Evolutionary conservation across 2,329 filamentous ascomycete species (phyloP), one percentile per base, ranked within the genome.

Genomic region (Trichoderma gracile): DNA sequence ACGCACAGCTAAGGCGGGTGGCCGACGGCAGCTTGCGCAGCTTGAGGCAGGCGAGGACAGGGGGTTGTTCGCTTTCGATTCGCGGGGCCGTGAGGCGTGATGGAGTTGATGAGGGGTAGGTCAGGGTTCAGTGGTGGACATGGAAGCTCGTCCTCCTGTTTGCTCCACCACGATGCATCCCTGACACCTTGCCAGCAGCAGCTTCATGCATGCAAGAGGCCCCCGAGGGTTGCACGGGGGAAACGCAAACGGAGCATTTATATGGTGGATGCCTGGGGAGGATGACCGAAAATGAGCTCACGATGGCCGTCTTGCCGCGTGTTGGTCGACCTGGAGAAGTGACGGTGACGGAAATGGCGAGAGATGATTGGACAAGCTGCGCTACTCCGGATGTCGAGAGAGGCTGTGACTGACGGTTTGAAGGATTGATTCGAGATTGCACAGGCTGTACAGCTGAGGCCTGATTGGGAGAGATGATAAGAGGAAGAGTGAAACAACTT

Each of bases 51-150:
- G 33, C 33, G 33, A 38, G 12, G 33, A 14, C 33, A 38, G 33
- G 33, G 33, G 33, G 5, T 38, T 38, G 33, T 14, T 38, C 33
- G 33, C 33, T 5, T 23, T 62, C 49, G 27, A 54, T 53, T 53
- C 49, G 40, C 27, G 10, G 25, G 33, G 25, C 25, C 49, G 42
- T 14, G 25, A n/a, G 21, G 47, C 40, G 27, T 53, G 58, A 54
- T 33, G n/a, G 58, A 23, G 10, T 30, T 6, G 53, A 38, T 53
- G 59, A 62, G 59, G 59, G 59, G 59, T 54, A 38, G 49, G 52
- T 52, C 57, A 43, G 38, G 38, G n/a, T 33, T 12, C 12, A 21
- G 46, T 58, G 55, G 33, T 60, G 57, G 21, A 42, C 10, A 15
- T 43, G 23, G 9, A 38, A 12, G 40, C 57, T 17, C 30, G 15